Evolutionary conservation across 805 yeast genomes (phyloP).

Genomic region (Wickerhamomyces sydowiorum): DNA sequence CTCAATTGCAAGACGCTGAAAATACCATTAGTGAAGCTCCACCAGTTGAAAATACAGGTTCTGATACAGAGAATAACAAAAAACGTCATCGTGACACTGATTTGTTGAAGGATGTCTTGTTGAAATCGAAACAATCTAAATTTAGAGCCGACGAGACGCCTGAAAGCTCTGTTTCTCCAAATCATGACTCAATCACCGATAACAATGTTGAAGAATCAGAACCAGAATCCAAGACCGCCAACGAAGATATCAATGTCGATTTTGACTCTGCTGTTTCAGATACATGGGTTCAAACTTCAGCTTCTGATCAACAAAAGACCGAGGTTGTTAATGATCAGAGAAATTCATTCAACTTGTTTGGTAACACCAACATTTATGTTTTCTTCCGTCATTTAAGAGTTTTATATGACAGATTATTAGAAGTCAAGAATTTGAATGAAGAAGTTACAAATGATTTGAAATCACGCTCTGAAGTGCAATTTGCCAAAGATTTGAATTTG

Average conservation of each 20-base stretch:
- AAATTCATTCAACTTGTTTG: slow-evolving; percentile 69
- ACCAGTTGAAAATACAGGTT: slow-evolving; percentile 2
- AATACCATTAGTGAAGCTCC: slow-evolving; percentile 16
- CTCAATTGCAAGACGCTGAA: slow-evolving; percentile 6
- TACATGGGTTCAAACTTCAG: slow-evolving; percentile 20
- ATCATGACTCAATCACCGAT: slow-evolving; percentile 12
- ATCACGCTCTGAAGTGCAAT: slow-evolving; percentile 56
- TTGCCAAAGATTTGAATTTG: slow-evolving; percentile 83
- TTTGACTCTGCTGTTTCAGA: slow-evolving; percentile 16
- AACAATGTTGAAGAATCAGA: background rate
- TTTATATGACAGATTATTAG: slow-evolving; percentile 71
- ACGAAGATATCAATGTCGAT: slow-evolving; percentile 17
- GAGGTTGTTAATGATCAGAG: slow-evolving; percentile 32
- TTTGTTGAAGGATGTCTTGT: slow-evolving; percentile 53
- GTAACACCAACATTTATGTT: slow-evolving; percentile 82
- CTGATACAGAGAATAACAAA: slow-evolving; percentile 16
- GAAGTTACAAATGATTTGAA: slow-evolving; percentile 71
- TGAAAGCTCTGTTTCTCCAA: slow-evolving; percentile 18
- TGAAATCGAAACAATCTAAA: slow-evolving; percentile 39
- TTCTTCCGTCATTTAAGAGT: slow-evolving; percentile 84
- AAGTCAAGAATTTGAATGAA: slow-evolving; percentile 66
- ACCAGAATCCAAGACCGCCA: slow-evolving; percentile 15
- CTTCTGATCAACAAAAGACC: slow-evolving; percentile 18
- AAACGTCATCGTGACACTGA: slow-evolving; percentile 43
- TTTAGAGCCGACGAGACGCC: slow-evolving; percentile 22